A percentile compares a stretch with the other conserved stretches of the same genome.
Conservation (phyloP, 768 basidiomycete genomes). For the Boletus pseudopeckii region DNA sequence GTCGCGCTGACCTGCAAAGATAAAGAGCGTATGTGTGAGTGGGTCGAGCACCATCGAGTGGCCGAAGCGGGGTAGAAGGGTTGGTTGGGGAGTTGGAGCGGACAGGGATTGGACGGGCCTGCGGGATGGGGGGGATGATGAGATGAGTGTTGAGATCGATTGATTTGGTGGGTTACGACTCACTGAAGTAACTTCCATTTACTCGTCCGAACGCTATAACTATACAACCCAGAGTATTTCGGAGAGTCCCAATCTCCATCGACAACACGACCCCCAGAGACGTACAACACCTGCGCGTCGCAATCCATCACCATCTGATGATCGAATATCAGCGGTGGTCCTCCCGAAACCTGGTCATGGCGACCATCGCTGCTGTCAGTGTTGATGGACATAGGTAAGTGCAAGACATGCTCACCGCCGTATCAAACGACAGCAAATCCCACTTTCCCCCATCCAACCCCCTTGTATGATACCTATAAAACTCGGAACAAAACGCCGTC, state of each 20-base stretch:
- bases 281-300: constrained; percentile 66
- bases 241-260: constrained; percentile 58
- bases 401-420: constrained; percentile 44
- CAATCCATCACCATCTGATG: constrained; percentile 80
- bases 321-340: constrained; percentile 73
- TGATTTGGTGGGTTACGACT: constrained; percentile 23
- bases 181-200: constrained; percentile 72
- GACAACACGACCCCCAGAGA: constrained; percentile 72
- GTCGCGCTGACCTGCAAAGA: constrained; percentile 72
- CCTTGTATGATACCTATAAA: constrained; percentile 58
- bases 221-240: constrained; percentile 71
- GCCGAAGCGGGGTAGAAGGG: constrained; percentile 62
- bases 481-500: constrained; percentile 56
- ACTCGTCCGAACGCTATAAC: constrained; percentile 61
- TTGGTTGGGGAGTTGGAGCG: constrained; percentile 30
- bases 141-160: neutral
- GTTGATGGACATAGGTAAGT: too few relatives aligned
- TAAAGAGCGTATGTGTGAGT: constrained; percentile 52
- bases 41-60: constrained; percentile 83
- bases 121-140: neutral
- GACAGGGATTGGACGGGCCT: constrained; percentile 22
- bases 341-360: constrained; percentile 49
- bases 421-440: constrained; percentile 68
- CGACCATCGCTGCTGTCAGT: neutral
- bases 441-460: constrained; percentile 56